Evolutionary conservation across 2,329 filamentous ascomycete genomes (phyloP).

Genomic region (Aureobasidium sp.): DNA sequence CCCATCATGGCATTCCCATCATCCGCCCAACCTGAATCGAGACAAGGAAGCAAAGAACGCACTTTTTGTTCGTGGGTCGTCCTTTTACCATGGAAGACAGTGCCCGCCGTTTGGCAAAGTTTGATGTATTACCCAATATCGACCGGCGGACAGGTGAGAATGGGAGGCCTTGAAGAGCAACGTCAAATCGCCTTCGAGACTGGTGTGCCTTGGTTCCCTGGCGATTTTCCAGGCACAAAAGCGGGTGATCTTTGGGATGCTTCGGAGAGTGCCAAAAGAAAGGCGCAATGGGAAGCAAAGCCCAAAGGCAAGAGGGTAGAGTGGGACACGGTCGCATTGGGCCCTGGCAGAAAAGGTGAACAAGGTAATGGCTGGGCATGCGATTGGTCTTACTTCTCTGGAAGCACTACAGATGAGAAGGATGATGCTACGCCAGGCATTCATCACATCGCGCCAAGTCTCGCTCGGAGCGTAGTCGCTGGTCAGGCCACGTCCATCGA

Average conservation of each 20-base stretch:
- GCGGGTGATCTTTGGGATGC: conserved; percentile 75
- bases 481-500: background rate
- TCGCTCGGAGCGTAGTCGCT: background rate
- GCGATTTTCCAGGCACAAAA: conserved; percentile 70
- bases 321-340: conserved; percentile 68
- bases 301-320: conserved; percentile 76
- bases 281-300: conserved; percentile 62
- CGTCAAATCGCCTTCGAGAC: conserved; percentile 78
- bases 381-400: conserved; percentile 51
- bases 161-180: conserved; percentile 73
- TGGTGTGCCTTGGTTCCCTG: conserved; percentile 73
- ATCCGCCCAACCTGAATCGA: conserved; percentile 27
- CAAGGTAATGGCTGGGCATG: conserved; percentile 74
- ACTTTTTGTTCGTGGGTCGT: conserved; percentile 66
- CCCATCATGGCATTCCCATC: conserved; percentile 59
- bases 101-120: conserved; percentile 76
- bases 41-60: conserved; percentile 34
- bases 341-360: conserved; percentile 69
- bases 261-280: conserved; percentile 53
- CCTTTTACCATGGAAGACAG: conserved; percentile 83
- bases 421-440: background rate
- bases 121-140: conserved; percentile 76
- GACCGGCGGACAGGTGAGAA: conserved; percentile 70
- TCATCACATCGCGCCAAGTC: background rate
- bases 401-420: background rate